A percentile compares a stretch with the other conserved stretches of the same genome.
These are phyloP conservation scores for Trichosporon coremiiforme DNA, from an alignment of 1,284 basidiomycete species.

Conservation along the genomic window DNA sequence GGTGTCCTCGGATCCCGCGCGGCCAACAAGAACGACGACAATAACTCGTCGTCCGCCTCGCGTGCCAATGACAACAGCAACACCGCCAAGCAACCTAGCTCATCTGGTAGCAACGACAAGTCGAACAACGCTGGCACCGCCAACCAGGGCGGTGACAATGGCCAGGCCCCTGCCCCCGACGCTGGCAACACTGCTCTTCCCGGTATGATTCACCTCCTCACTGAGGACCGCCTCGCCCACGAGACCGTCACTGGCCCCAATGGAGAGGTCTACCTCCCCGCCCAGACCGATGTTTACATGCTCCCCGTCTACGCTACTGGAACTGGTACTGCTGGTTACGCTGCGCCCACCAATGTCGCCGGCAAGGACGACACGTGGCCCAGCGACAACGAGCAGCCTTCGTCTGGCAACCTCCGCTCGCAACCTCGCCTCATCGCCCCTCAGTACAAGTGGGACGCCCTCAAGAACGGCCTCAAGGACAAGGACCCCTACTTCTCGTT, in stretches of 20 bases:
- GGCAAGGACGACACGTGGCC: constrained; percentile 69
- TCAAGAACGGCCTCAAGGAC: constrained; percentile 70
- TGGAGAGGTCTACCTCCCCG: constrained; percentile 47
- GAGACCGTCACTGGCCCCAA: constrained; percentile 50
- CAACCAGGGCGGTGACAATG: constrained; percentile 50
- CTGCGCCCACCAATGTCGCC: constrained; percentile 69
- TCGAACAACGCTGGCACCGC: constrained; percentile 23
- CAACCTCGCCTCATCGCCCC: constrained; percentile 92
- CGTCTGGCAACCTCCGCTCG: constrained; percentile 65
- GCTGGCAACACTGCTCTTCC: constrained; percentile 43
- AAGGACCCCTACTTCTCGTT: constrained; percentile 80
- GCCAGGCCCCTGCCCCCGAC: constrained; percentile 21
- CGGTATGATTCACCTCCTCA: constrained; percentile 21
- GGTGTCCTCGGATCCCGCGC: constrained; percentile 68
- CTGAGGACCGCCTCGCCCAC: constrained; percentile 28
- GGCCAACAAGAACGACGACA: constrained; percentile 59
- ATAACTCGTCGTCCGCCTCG: constrained; percentile 59
- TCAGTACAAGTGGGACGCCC: constrained; percentile 83
- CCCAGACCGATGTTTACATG: constrained; percentile 71
- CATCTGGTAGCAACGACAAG: background rate
- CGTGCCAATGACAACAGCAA: constrained; percentile 57
- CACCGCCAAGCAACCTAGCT: background rate
- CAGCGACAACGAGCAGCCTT: constrained; percentile 69
- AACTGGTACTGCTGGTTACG: constrained; percentile 76
- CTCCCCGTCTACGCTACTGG: constrained; percentile 85